Conservation (phyloP, 805 yeast species). For the Saccharomycopsis fermentans region DNA sequence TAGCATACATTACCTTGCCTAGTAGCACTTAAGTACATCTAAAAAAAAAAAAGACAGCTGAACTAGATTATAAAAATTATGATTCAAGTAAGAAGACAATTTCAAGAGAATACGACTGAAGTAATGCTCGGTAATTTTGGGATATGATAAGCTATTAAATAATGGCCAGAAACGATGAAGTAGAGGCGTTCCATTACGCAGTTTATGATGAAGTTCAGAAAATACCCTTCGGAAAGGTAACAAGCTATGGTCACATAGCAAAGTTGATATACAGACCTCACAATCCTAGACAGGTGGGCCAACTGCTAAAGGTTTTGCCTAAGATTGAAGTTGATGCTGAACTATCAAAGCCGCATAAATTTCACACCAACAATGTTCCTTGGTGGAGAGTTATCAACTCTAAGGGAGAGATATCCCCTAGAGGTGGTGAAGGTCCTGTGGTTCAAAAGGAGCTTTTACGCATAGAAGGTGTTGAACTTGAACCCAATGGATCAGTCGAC, state of each 20-base stretch:
- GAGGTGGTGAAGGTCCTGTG: slow-evolving; percentile 41
- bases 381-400: slow-evolving; percentile 76
- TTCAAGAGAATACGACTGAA: too few relatives aligned
- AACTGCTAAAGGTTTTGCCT: slow-evolving; percentile 48
- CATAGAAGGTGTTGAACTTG: slow-evolving; percentile 20
- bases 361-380: slow-evolving; percentile 38
- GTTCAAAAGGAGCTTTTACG: slow-evolving; percentile 20
- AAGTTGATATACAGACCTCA: slow-evolving; percentile 49
- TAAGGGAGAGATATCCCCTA: slow-evolving; percentile 50
- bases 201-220: slow-evolving; percentile 44
- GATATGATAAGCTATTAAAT: neutral
- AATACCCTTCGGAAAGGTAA: slow-evolving; percentile 55
- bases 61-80: too few relatives aligned
- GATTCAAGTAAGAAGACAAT: too few relatives aligned
- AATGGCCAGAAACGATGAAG: slow-evolving; percentile 25
- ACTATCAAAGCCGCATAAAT: slow-evolving; percentile 18
- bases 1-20: too few relatives aligned
- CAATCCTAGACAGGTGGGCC: slow-evolving; percentile 68
- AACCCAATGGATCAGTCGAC: slow-evolving; percentile 20
- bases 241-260: slow-evolving; percentile 72
- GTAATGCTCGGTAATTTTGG: neutral
- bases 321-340: slow-evolving; percentile 21
- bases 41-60: too few relatives aligned
- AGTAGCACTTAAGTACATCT: too few relatives aligned
- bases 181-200: slow-evolving; percentile 46